Percentiles rank a stretch among this genome's conserved stretches.
Evolutionary conservation across 1,139 yeast species (phyloP).

Genomic region (Groenewaldozyma sp.): DNA sequence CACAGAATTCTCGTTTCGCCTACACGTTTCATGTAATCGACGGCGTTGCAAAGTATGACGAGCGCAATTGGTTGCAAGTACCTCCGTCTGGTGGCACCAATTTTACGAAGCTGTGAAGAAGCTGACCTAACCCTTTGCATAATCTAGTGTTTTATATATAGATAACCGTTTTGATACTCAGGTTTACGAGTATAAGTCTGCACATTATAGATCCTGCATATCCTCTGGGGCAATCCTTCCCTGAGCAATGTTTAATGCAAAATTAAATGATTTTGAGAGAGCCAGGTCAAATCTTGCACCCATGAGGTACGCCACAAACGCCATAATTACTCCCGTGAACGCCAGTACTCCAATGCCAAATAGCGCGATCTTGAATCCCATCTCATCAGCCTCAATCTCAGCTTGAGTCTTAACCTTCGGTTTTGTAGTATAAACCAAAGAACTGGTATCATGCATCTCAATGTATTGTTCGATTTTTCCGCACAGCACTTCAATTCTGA

Average conservation of each 20-base stretch:
- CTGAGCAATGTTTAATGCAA: neutral
- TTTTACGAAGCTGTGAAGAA: conserved; percentile 32
- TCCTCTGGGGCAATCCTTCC: conserved; percentile 3
- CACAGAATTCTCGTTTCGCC: conserved; percentile 55
- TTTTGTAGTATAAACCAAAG: conserved; percentile 10
- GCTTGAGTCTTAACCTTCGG: conserved; percentile 11
- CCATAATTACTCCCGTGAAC: conserved; percentile 20
- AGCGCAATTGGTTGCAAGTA: conserved; percentile 65
- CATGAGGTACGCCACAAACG: conserved; percentile 18
- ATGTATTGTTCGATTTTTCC: conserved; percentile 83
- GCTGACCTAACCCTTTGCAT: neutral
- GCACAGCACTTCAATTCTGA: conserved; percentile 73
- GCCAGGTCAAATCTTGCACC: conserved; percentile 25
- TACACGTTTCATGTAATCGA: conserved; percentile 77
- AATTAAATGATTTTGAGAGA: neutral
- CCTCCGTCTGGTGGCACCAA: conserved; percentile 60
- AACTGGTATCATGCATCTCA: conserved; percentile 36
- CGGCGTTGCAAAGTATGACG: conserved; percentile 51
- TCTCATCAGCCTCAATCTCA: conserved; percentile 11
- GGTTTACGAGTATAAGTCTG: no score
- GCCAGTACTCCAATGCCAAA: conserved; percentile 18
- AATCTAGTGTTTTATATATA: neutral
- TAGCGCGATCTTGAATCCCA: conserved; percentile 15
- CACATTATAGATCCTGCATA: neutral
- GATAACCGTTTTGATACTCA: neutral